Conservation (phyloP, 805 yeast genomes). For the Pichia occidentalis region DNA sequence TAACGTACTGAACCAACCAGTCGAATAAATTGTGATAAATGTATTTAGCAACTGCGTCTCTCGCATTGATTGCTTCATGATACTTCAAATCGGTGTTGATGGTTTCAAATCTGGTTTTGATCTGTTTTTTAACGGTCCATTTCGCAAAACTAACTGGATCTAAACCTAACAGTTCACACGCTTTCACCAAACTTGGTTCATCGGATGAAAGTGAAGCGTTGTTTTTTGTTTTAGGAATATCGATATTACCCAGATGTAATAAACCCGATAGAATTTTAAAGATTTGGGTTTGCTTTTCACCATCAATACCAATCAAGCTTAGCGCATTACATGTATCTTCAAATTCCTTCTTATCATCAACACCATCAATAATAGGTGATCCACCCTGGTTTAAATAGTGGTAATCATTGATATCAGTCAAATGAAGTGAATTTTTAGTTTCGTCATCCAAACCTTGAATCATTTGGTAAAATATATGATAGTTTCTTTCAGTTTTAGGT, state of each 20-base stretch:
- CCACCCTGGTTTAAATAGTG: conserved; percentile 90
- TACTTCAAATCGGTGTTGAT: conserved; percentile 76
- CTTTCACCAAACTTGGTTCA: conserved; percentile 77
- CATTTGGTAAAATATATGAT: conserved; percentile 90
- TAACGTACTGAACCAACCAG: conserved; percentile 86
- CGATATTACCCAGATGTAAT: conserved; percentile 88
- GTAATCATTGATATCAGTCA: conserved; percentile 61
- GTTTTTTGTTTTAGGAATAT: conserved; percentile 74
- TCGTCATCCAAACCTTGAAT: conserved; percentile 61
- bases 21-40: conserved; percentile 89
- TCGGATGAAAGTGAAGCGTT: conserved; percentile 78
- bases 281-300: conserved; percentile 54
- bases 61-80: conserved; percentile 80
- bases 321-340: conserved; percentile 70
- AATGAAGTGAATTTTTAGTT: conserved; percentile 50
- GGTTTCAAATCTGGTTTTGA: conserved; percentile 86
- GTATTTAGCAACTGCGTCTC: conserved; percentile 96
- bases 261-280: conserved; percentile 81
- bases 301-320: conserved; percentile 65
- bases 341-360: conserved; percentile 81
- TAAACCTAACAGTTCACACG: conserved; percentile 78
- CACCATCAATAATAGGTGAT: conserved; percentile 55
- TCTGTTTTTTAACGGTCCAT: conserved; percentile 91
- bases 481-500: conserved; percentile 84
- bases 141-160: conserved; percentile 69